phyloP scores from a whole-genome alignment of 805 yeast genomes.

The Wickerhamiella allomyrinae region DNA sequence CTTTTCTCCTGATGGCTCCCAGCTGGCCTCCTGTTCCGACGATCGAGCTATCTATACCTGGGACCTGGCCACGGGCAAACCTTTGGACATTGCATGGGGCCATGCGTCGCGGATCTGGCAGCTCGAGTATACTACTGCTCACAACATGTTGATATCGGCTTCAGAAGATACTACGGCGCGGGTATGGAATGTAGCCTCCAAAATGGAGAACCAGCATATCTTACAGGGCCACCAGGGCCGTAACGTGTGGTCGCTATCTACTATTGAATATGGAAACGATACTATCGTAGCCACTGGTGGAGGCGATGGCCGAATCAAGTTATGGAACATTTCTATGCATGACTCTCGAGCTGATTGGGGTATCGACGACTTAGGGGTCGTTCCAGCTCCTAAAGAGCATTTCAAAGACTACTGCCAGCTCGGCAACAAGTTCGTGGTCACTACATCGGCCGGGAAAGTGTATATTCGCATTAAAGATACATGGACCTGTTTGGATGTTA shows the following conservation, averaged over 20 bases:
- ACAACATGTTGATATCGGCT: slow-evolving; percentile 39
- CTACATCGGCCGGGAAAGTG: slow-evolving; percentile 1
- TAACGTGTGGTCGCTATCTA: slow-evolving; percentile 61
- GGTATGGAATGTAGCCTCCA: slow-evolving; percentile 38
- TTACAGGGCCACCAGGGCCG: slow-evolving; percentile 70
- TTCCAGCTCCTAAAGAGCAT: background rate
- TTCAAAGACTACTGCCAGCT: slow-evolving; percentile 1
- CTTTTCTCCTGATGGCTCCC: slow-evolving; percentile 40
- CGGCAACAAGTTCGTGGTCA: background rate
- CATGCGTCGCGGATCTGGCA: slow-evolving; percentile 92
- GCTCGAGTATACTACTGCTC: slow-evolving; percentile 38
- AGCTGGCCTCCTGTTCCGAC: slow-evolving; percentile 75
- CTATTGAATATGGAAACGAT: slow-evolving; percentile 27
- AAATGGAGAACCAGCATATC: slow-evolving; percentile 32
- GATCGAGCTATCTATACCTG: slow-evolving; percentile 79
- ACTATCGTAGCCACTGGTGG: slow-evolving; percentile 70
- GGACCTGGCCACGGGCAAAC: slow-evolving; percentile 41
- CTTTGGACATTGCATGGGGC: slow-evolving; percentile 84
- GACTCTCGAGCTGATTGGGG: background rate
- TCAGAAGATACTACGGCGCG: slow-evolving; percentile 83
- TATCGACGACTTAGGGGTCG: background rate
- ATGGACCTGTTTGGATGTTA: background rate
- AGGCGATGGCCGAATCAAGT: slow-evolving; percentile 72
- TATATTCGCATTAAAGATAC: background rate
- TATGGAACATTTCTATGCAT: slow-evolving; percentile 33